Evolutionary conservation across 495 filamentous ascomycete genomes (phyloP).

Genomic region (Penicillium coprophilum): DNA sequence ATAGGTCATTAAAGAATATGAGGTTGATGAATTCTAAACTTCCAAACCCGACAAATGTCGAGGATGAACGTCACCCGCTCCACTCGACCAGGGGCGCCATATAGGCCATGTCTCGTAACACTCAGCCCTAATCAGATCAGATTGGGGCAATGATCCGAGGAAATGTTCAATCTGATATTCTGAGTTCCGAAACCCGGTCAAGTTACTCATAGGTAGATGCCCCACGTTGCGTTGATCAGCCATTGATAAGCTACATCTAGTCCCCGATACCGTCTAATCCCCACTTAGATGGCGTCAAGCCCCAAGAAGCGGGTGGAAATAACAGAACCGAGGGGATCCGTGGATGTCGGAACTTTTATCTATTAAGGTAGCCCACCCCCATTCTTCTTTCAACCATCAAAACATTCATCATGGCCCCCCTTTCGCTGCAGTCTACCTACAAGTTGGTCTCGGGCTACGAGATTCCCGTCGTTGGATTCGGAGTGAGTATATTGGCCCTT

Average conservation of each 20-base stretch:
- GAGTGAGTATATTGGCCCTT: slow-evolving; percentile 48
- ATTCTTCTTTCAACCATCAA: neutral
- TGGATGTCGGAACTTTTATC: slow-evolving; percentile 6
- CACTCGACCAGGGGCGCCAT: neutral
- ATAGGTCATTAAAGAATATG: neutral
- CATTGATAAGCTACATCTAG: slow-evolving; percentile 12
- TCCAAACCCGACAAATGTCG: neutral
- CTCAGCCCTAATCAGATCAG: slow-evolving; percentile 7
- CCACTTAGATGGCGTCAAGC: slow-evolving; percentile 20
- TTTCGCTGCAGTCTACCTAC: slow-evolving; percentile 62
- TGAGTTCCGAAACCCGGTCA: too few relatives aligned
- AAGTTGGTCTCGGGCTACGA: slow-evolving; percentile 75
- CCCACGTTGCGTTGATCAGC: slow-evolving; percentile 18
- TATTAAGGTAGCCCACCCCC: slow-evolving; percentile 4
- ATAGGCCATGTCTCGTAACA: slow-evolving; percentile 4
- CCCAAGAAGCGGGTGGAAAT: slow-evolving; percentile 10
- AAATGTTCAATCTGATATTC: too few relatives aligned
- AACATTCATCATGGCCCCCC: slow-evolving; percentile 50
- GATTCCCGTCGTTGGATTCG: slow-evolving; percentile 73
- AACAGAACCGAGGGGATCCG: slow-evolving; percentile 20
- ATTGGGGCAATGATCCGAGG: slow-evolving; percentile 11
- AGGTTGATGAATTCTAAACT: neutral
- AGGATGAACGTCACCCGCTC: neutral
- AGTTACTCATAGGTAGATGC: neutral
- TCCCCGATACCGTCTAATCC: slow-evolving; percentile 2